Evolutionary conservation across 805 yeast genomes (phyloP), one percentile per base, ranked within the genome.

Genomic region (Debaryomyces prosopidis): DNA sequence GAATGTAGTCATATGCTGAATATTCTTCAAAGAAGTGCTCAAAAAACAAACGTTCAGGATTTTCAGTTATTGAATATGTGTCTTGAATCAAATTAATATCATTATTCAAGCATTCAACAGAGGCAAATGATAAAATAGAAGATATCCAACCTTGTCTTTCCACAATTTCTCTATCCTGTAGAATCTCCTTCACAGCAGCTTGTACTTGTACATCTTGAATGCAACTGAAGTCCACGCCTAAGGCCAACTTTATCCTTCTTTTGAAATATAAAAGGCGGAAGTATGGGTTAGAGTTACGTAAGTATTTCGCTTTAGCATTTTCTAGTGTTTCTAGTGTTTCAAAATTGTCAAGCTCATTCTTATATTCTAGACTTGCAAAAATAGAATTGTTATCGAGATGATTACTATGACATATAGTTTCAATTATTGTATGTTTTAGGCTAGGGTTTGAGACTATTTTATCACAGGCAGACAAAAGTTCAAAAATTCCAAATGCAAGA

Each of bases 401-500:
- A 40, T 51, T 43, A 20, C 49, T 53, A 44, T 53, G 53, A 36
- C 49, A 49, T 12, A 62, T 40, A 8, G 54, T 26, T 33, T 63
- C 66, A 7, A 53, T 37, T 3, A 64, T 47, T 12, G 60, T 49
- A 16, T 42, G 26, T 16, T 44, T 49, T 15, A 60, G 40, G 30
- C 52, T 50, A 7, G 35, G 43, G 36, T 44, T 54, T 28, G 48
- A 27, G 7, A 50, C 31, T 4, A 31, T 33, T 7, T 40, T 32
- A 2, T 51, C 54, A 8, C 62, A 58, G 3, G 64, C 57, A 3
- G 55, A 23, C 3, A 70, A 43, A 2, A 66, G 56, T 34, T 55
- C 54, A 50, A 60, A 56, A 1, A 63, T 36, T 1, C 72, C 71
- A 35, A 69, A 51, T 4, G 42, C 43, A n/a, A 49, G 11, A 40